phyloP scores from a whole-genome alignment of 208 protist genomes.

The Crithidia fasciculata region DNA sequence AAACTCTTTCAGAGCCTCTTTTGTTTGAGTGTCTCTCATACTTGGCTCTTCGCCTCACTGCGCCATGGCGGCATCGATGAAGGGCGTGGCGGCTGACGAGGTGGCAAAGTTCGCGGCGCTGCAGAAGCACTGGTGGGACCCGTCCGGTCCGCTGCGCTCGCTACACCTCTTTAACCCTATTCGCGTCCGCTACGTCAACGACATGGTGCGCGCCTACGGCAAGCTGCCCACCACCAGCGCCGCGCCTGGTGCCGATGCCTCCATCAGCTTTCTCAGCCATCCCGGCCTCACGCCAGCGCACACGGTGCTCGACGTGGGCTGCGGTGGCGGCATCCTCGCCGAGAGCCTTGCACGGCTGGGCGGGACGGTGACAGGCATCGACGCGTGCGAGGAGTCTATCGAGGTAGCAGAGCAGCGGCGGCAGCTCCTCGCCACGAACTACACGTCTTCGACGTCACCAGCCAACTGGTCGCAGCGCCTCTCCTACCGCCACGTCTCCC shows the following conservation, averaged over 20 bases:
- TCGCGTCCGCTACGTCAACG: conserved; percentile 84
- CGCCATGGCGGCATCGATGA: conserved; percentile 22
- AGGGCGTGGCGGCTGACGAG: conserved; percentile 66
- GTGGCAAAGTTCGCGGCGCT: conserved; percentile 80
- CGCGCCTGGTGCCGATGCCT: background rate
- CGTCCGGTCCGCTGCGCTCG: conserved; percentile 83
- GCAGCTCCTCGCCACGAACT: conserved; percentile 23
- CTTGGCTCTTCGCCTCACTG: background rate
- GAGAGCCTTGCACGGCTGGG: conserved; percentile 91
- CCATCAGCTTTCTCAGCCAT: conserved; percentile 17
- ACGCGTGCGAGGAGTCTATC: conserved; percentile 89
- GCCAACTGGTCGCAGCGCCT: conserved; percentile 36
- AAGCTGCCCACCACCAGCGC: conserved; percentile 18
- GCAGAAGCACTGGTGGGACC: conserved; percentile 89
- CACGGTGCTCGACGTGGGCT: conserved; percentile 91
- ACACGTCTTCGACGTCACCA: background rate
- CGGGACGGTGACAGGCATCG: conserved; percentile 89
- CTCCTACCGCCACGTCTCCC: conserved; percentile 38
- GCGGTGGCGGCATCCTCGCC: conserved; percentile 90
- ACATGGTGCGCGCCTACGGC: conserved; percentile 48
- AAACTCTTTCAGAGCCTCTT: background rate
- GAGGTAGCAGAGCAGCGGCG: conserved; percentile 55
- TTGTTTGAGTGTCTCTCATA: background rate
- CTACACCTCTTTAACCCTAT: conserved; percentile 93
- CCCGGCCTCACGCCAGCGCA: conserved; percentile 18